Percentiles rank a stretch among this genome's conserved stretches.
Conservation (phyloP, 1,139 yeast genomes). For the Saccharomyces uvarum region DNA sequence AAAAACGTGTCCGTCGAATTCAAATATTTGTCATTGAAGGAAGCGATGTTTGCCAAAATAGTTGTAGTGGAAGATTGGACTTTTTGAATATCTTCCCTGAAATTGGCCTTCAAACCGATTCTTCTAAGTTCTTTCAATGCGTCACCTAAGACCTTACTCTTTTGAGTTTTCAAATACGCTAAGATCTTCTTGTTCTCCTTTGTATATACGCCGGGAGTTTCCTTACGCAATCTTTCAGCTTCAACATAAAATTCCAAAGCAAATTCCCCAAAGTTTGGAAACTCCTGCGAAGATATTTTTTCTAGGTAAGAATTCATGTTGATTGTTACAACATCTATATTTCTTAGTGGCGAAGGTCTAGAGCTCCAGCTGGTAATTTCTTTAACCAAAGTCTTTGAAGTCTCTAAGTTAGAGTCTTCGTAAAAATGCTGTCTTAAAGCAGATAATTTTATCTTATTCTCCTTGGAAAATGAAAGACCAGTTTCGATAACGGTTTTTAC, state of each 20-base stretch:
- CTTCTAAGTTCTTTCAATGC: slow-evolving; percentile 64
- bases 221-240: slow-evolving; percentile 57
- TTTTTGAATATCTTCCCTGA: slow-evolving; percentile 56
- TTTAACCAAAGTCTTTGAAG: slow-evolving; percentile 15
- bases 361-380: slow-evolving; percentile 41
- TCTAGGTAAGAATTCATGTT: slow-evolving; percentile 48
- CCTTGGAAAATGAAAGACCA: slow-evolving; percentile 41
- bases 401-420: slow-evolving; percentile 12
- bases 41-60: slow-evolving; percentile 48
- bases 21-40: slow-evolving; percentile 39
- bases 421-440: neutral
- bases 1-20: slow-evolving; percentile 53
- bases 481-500: slow-evolving; percentile 52
- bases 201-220: slow-evolving; percentile 64
- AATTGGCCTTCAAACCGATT: slow-evolving; percentile 64
- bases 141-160: slow-evolving; percentile 69
- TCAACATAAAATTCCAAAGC: slow-evolving; percentile 50
- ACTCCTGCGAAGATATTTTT: slow-evolving; percentile 33
- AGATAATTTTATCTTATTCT: slow-evolving; percentile 3
- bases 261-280: slow-evolving; percentile 39
- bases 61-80: slow-evolving; percentile 56
- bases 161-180: slow-evolving; percentile 71
- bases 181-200: slow-evolving; percentile 70
- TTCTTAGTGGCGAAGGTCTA: slow-evolving; percentile 50
- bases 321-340: slow-evolving; percentile 42